Evolutionary conservation across 2,329 filamentous ascomycete genomes (phyloP).

Genomic region (Sphaceloma murrayae): DNA sequence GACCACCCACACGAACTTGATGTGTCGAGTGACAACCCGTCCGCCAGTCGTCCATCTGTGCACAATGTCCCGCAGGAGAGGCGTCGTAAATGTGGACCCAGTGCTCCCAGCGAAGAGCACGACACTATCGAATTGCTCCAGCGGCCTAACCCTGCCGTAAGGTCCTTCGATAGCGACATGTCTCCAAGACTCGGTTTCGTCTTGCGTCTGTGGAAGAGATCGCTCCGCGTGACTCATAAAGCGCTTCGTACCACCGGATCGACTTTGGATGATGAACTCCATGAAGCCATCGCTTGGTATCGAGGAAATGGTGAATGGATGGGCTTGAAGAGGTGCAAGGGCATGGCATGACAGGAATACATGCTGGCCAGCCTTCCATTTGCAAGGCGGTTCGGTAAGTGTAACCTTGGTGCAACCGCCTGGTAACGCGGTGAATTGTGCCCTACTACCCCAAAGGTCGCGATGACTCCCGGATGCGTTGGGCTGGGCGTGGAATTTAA

Average conservation of each 20-base stretch:
- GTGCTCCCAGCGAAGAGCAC: slow-evolving; percentile 51
- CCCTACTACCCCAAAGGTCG: slow-evolving; percentile 17
- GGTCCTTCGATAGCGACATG: slow-evolving; percentile 24
- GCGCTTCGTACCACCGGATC: slow-evolving; percentile 44
- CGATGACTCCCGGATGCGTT: slow-evolving; percentile 17
- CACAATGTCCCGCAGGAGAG: slow-evolving; percentile 48
- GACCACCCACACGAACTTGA: slow-evolving; percentile 51
- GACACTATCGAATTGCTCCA: slow-evolving; percentile 52
- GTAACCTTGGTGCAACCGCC: slow-evolving; percentile 49
- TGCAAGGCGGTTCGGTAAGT: slow-evolving; percentile 45
- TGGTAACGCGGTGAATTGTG: slow-evolving; percentile 34
- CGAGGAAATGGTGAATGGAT: slow-evolving; percentile 55
- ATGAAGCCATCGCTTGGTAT: slow-evolving; percentile 46
- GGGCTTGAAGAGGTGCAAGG: slow-evolving; percentile 49
- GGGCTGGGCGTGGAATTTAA: slow-evolving; percentile 32
- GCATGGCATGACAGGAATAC: slow-evolving; percentile 51
- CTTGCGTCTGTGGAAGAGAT: slow-evolving; percentile 15
- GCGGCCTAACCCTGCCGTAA: slow-evolving; percentile 24
- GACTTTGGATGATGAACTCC: slow-evolving; percentile 48
- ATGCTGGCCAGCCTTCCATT: slow-evolving; percentile 55
- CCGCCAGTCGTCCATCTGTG: slow-evolving; percentile 28
- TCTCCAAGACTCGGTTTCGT: slow-evolving; percentile 14
- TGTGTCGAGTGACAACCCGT: slow-evolving; percentile 36
- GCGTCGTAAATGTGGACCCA: slow-evolving; percentile 50
- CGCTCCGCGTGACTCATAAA: slow-evolving; percentile 45